Percentiles rank a stretch among this genome's conserved stretches.
Evolutionary conservation across 2,329 filamentous ascomycete genomes (phyloP).

Genomic region (Cryphonectria radicalis): DNA sequence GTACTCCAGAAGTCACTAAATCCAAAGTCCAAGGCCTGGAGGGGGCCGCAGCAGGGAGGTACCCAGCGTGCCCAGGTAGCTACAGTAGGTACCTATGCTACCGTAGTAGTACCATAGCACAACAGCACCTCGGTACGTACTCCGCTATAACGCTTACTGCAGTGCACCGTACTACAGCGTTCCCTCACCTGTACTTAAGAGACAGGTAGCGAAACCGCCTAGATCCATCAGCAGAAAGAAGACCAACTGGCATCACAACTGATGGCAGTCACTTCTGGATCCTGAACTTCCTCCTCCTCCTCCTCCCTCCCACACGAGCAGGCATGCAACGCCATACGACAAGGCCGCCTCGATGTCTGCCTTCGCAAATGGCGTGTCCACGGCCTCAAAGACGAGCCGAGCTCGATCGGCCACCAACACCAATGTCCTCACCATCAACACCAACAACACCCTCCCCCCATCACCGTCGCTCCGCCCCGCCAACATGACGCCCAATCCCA

Average conservation of each 20-base stretch:
- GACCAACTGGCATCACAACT: slow-evolving; percentile 20
- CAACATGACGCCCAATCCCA: slow-evolving; percentile 21
- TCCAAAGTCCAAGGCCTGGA: not conserved
- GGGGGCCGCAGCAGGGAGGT: too few relatives aligned
- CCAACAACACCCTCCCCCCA: slow-evolving; percentile 26
- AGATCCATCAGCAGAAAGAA: not conserved
- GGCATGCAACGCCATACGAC: slow-evolving; percentile 48
- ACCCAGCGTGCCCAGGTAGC: not conserved
- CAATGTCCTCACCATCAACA: slow-evolving; percentile 30
- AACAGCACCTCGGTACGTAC: not conserved
- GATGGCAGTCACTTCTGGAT: slow-evolving; percentile 25
- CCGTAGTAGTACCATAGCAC: not conserved
- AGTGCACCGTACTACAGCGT: not conserved
- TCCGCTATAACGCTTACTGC: not conserved
- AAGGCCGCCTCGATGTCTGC: slow-evolving; percentile 52
- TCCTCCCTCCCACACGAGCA: slow-evolving; percentile 33
- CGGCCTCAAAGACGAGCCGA: slow-evolving; percentile 34
- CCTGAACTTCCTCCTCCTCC: slow-evolving; percentile 11
- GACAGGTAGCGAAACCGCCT: not conserved
- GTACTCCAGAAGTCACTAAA: too few relatives aligned
- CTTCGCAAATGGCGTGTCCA: slow-evolving; percentile 49
- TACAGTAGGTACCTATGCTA: not conserved
- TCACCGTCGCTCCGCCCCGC: slow-evolving; percentile 13
- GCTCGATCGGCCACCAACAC: slow-evolving; percentile 30
- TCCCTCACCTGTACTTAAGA: not conserved